A percentile compares a stretch with the other conserved stretches of the same genome.
phyloP scores from a whole-genome alignment of 2,329 filamentous ascomycete species.

The Neonectria ditissima region DNA sequence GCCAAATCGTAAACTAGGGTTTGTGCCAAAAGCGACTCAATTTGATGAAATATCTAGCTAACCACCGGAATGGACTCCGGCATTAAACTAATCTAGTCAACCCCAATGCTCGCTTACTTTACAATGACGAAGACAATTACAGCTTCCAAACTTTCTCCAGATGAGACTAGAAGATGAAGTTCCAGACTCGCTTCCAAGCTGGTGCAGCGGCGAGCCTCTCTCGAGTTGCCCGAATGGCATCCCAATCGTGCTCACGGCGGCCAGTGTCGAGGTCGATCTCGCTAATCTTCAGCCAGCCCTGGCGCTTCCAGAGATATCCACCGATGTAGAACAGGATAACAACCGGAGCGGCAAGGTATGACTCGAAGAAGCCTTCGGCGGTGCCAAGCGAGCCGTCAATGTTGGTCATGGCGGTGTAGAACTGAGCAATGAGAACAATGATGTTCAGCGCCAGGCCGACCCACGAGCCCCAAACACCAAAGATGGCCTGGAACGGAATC shows the following conservation, averaged over 20 bases:
- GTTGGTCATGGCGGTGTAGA: slow-evolving; percentile 60
- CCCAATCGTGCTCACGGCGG: slow-evolving; percentile 72
- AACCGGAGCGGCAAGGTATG: slow-evolving; percentile 65
- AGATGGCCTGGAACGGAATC: slow-evolving; percentile 72
- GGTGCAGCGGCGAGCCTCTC: slow-evolving; percentile 59
- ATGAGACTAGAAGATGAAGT: slow-evolving; percentile 45
- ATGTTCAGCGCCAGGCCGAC: slow-evolving; percentile 69
- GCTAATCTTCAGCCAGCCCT: slow-evolving; percentile 65
- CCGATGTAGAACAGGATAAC: slow-evolving; percentile 64
- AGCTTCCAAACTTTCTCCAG: neutral
- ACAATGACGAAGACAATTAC: neutral
- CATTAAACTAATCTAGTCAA: neutral
- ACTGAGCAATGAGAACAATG: slow-evolving; percentile 67
- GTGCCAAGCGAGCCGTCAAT: slow-evolving; percentile 43
- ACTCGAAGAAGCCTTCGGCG: slow-evolving; percentile 63
- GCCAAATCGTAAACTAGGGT: neutral
- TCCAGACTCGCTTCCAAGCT: slow-evolving; percentile 55
- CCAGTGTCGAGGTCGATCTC: slow-evolving; percentile 77
- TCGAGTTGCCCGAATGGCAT: slow-evolving; percentile 63
- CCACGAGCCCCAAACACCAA: slow-evolving; percentile 73
- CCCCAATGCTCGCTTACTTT: neutral
- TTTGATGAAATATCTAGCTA: neutral
- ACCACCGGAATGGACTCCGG: neutral
- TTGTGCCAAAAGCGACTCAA: neutral
- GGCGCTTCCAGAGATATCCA: slow-evolving; percentile 74